Evolutionary conservation across 371 early-diverging fungal genomes (phyloP).

Genomic region (Circinella umbellata): DNA sequence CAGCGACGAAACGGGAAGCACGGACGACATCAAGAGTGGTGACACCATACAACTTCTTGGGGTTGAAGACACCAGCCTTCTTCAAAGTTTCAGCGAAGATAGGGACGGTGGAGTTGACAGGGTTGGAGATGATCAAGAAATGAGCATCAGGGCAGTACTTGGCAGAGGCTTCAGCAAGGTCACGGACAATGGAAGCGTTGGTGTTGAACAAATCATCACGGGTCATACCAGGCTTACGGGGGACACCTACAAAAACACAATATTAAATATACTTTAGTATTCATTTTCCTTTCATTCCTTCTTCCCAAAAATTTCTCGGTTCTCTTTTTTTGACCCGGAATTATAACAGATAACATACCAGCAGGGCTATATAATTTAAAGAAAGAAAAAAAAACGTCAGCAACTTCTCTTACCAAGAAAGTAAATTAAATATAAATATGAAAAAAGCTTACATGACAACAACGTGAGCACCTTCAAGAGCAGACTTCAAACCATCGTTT

Average conservation of each 20-base stretch:
- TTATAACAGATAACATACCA: constrained; percentile 48
- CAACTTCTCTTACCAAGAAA: too few species aligned
- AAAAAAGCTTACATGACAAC: constrained; percentile 51
- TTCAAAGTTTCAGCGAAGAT: constrained; percentile 98
- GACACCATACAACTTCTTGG: constrained; percentile 96
- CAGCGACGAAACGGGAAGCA: constrained; percentile 95
- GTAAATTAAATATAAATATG: not conserved
- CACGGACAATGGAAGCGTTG: constrained; percentile 95
- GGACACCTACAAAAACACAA: constrained; percentile 57
- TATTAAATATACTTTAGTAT: too few species aligned
- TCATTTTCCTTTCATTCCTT: too few species aligned
- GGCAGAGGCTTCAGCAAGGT: constrained; percentile 73
- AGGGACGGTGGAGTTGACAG: constrained; percentile 99
- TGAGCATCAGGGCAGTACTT: constrained; percentile 94
- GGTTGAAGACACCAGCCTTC: constrained; percentile 92
- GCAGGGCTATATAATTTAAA: constrained; percentile 69
- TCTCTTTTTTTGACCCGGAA: too few species aligned
- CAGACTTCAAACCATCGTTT: constrained; percentile 82
- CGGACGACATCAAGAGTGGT: constrained; percentile 98
- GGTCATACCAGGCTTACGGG: constrained; percentile 99
- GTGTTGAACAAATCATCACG: constrained; percentile 99
- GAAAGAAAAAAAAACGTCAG: not conserved
- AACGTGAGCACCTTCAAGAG: constrained; percentile 87
- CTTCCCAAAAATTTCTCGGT: too few species aligned
- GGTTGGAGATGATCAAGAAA: constrained; percentile 98